Evolutionary conservation across 305 asterid species (phyloP).

Genomic region (Solanum hybrid): DNA sequence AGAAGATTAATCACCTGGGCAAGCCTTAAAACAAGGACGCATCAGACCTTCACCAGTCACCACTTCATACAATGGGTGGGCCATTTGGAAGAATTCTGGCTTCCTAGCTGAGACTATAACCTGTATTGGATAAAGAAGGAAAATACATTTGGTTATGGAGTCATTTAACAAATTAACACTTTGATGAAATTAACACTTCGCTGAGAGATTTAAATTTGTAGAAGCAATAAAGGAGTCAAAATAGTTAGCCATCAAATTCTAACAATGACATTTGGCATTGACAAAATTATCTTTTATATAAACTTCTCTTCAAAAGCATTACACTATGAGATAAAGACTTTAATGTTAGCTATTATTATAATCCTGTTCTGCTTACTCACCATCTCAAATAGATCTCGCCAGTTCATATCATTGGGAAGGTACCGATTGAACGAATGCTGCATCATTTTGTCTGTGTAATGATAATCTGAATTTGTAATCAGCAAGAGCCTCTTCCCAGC

Average conservation of each 20-base stretch:
- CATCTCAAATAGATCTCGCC: constrained; percentile 90
- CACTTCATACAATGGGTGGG: constrained; percentile 89
- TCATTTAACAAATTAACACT: background rate
- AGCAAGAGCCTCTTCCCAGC: constrained; percentile 86
- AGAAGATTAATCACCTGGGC: constrained; percentile 42
- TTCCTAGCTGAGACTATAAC: constrained; percentile 88
- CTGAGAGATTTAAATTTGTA: background rate
- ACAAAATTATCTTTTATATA: background rate
- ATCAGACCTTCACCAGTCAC: constrained; percentile 89
- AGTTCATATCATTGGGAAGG: constrained; percentile 86
- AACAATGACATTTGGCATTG: background rate
- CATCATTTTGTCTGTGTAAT: constrained; percentile 91
- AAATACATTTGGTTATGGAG: background rate
- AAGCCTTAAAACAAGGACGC: constrained; percentile 90
- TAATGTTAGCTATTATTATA: background rate
- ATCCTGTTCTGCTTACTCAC: constrained; percentile 27
- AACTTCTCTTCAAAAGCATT: background rate
- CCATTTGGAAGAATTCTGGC: constrained; percentile 87
- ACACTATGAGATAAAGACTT: background rate
- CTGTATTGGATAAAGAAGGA: constrained; percentile 19
- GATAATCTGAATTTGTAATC: constrained; percentile 87
- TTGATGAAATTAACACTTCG: background rate
- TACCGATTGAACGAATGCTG: constrained; percentile 82
- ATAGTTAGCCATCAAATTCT: background rate
- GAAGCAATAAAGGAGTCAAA: background rate